Conservation (phyloP, 73 alveolate genomes). For the Diophrys sp. region DNA sequence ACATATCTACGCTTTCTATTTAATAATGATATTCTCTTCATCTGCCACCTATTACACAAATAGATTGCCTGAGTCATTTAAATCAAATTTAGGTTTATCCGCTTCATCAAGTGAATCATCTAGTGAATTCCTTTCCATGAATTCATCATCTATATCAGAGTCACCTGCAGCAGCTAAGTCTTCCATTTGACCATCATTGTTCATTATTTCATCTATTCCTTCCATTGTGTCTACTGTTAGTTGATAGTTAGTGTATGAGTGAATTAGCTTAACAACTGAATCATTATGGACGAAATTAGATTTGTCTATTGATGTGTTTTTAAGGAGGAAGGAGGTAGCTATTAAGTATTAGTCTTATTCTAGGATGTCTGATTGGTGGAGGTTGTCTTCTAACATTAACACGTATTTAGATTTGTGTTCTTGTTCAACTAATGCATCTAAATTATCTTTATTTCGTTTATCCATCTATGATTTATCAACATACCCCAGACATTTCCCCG, state of each 20-base stretch:
- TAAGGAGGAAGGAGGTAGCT: neutral
- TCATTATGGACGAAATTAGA: neutral
- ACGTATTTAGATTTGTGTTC: slow-evolving; percentile 1
- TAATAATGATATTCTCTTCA: neutral
- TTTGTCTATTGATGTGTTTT: neutral
- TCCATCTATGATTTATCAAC: no score
- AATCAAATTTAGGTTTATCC: neutral
- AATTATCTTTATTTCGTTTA: no score
- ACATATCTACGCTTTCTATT: slow-evolving; percentile 4
- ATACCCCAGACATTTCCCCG: slow-evolving; percentile 42
- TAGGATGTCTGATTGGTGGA: neutral
- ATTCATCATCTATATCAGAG: slow-evolving; percentile 5
- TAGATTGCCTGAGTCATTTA: neutral
- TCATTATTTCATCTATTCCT: neutral
- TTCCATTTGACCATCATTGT: neutral
- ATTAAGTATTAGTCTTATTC: neutral
- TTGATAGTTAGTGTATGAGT: neutral
- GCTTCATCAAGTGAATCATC: neutral
- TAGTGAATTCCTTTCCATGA: slow-evolving; percentile 1
- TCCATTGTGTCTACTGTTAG: slow-evolving; percentile 2
- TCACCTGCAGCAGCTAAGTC: neutral
- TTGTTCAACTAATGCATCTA: no score
- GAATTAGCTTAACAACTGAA: neutral
- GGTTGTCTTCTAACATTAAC: neutral
- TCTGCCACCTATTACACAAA: neutral